Percentiles rank a stretch among this genome's conserved stretches.
phyloP scores from a whole-genome alignment of 306 rosid species.

The Morella rubra region DNA sequence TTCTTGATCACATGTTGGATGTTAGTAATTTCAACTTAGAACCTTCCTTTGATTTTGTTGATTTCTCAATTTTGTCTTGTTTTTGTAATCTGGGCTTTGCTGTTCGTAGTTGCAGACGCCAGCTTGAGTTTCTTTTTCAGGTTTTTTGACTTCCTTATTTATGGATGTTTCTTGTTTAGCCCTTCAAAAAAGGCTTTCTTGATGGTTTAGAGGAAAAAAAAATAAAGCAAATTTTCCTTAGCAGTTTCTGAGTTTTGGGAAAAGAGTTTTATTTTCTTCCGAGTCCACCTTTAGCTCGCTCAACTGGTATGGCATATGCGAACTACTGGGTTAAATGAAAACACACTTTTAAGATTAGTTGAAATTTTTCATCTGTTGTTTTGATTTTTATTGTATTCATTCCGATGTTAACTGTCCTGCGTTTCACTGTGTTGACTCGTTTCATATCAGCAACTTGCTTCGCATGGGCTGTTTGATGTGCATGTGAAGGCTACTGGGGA shows the following conservation, averaged over 20 bases:
- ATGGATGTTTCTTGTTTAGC: neutral
- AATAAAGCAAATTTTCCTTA: neutral
- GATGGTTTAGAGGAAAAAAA: too few relatives aligned
- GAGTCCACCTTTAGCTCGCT: neutral
- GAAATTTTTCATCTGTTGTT: neutral
- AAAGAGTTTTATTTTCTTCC: neutral
- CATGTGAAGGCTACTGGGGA: slow-evolving; percentile 83
- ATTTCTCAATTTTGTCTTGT: neutral
- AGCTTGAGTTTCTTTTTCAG: neutral
- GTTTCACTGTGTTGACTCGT: slow-evolving; percentile 15
- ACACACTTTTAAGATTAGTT: neutral
- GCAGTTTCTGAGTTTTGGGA: neutral
- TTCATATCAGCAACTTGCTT: slow-evolving; percentile 73
- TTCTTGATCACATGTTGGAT: slow-evolving; percentile 97
- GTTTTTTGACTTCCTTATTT: neutral
- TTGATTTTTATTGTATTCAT: neutral
- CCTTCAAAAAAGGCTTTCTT: neutral
- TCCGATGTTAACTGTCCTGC: slow-evolving; percentile 5
- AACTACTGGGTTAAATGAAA: neutral
- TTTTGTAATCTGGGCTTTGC: neutral
- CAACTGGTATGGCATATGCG: neutral
- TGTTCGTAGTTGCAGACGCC: neutral
- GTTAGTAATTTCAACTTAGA: slow-evolving; percentile 44
- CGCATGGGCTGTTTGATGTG: slow-evolving; percentile 84
- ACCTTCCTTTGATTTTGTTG: neutral